Base-by-base conservation (phyloP, 2,329 filamentous ascomycete species). In the Apiospora aurea region DNA sequence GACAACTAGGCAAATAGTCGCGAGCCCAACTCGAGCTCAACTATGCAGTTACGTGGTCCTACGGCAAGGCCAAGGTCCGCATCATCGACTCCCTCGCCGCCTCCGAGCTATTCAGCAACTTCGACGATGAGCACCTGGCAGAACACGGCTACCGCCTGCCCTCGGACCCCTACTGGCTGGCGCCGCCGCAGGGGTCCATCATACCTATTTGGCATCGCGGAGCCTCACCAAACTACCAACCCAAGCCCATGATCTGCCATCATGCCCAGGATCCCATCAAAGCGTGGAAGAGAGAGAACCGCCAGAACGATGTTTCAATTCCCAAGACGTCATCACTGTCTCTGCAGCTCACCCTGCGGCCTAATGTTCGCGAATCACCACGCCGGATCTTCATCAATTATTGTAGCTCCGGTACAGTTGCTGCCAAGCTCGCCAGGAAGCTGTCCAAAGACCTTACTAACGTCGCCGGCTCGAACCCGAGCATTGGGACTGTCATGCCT, bases 181-280 rank as follows among this genome's bases (percentile, higher is more conserved):
- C 75, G 8, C 77, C 76, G 43, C 78, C 78, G 8, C 76, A 78
- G 72, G 77, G 78, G 4, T 78, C 76, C 26, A 74, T 79, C 18
- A 70, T 78, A 10, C 77, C 78, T 13, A 41, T 79, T 4, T 79
- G 76, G 77, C 77, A 79, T 72, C 71, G 76, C 51, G 77, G 78
- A 14, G 77, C 75, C 13, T 71, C 76, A 4, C 78, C 78, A 18
- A 78, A 79, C 67, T 79, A 79, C 57, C 77, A 79, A 64, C 78
- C 78, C 13, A 78, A 78, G 72, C 78, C 78, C 6, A 74, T 79
- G 73, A 78, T 80, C 70, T 76, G 74, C 67, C 74, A 72, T n/a
- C 77, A 77, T 69, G 71, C 69, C 18, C 74, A 77, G 70, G 76
- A 78, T 68, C 77, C 78, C n/a, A 72, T 79, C 61, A 77, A 78